These are phyloP conservation scores for Hordeum vulgare DNA, from an alignment of 176 grass and related monocot genomes.

Conservation along the genomic window DNA sequence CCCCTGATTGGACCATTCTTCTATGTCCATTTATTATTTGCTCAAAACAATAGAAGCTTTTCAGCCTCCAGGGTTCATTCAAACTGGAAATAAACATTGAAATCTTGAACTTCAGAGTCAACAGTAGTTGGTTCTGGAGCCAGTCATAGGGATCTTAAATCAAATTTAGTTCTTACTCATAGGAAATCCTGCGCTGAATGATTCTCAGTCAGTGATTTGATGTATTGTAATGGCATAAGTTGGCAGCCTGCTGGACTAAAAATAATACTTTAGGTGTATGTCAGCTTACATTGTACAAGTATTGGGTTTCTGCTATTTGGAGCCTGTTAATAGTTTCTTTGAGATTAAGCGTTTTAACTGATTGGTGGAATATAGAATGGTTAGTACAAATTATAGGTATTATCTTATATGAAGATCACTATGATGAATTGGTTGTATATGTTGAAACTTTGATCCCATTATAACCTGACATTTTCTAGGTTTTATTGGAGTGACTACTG, in stretches of 20 bases:
- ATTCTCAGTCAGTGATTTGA: not conserved
- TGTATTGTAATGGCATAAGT: not conserved
- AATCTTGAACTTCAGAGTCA: not conserved
- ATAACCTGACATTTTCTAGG: conserved; percentile 18
- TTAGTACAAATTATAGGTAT: not conserved
- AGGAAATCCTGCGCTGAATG: not conserved
- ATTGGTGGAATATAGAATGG: conserved; percentile 1
- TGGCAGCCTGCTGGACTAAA: not conserved
- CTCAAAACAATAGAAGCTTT: not conserved
- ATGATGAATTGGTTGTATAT: not conserved
- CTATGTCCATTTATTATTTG: conserved; percentile 15
- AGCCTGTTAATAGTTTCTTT: not conserved
- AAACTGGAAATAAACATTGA: not conserved
- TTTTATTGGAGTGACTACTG: conserved; percentile 27
- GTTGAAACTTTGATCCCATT: conserved; percentile 20
- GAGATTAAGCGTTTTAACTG: not conserved
- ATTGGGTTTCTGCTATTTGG: not conserved
- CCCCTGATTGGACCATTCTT: not conserved
- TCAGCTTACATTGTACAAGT: not conserved
- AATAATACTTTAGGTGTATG: not conserved
- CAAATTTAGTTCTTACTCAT: not conserved
- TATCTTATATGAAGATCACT: not conserved
- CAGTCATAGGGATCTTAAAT: not conserved
- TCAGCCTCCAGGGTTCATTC: not conserved
- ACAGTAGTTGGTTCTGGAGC: conserved; percentile 1